A percentile compares a stretch with the other conserved stretches of the same genome.
Conservation (phyloP, 441 rosid species). For the Aquilaria agallochum region DNA sequence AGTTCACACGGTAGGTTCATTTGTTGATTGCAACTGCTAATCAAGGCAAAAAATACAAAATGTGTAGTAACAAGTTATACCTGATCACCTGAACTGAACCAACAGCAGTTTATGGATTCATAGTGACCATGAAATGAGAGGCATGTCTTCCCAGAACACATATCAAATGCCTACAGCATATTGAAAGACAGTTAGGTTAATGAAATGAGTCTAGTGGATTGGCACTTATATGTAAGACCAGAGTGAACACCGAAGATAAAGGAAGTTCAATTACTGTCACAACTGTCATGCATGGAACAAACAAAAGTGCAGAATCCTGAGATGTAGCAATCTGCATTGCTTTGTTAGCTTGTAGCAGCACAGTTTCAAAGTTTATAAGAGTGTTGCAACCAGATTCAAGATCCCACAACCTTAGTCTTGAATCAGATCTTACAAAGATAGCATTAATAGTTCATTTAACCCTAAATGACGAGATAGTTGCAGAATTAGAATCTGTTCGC, state of each 20-base stretch:
- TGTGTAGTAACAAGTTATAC: conserved; percentile 26
- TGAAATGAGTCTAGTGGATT: neutral
- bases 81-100: conserved; percentile 83
- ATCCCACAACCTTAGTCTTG: conserved; percentile 93
- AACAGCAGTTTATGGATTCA: conserved; percentile 73
- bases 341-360: conserved; percentile 72
- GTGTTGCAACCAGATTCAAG: conserved; percentile 87
- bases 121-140: conserved; percentile 71
- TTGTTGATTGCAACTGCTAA: neutral
- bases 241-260: conserved; percentile 4
- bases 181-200: conserved; percentile 7
- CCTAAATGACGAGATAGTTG: too few species aligned
- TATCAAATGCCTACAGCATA: conserved; percentile 60
- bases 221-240: neutral
- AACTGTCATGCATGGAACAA: conserved; percentile 83
- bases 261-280: conserved; percentile 51
- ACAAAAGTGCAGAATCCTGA: conserved; percentile 63
- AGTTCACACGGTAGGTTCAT: too few species aligned
- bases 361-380: conserved; percentile 86
- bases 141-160: conserved; percentile 71
- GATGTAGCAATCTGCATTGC: conserved; percentile 63
- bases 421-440: conserved; percentile 69
- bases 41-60: conserved; percentile 1
- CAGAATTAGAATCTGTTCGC: too few species aligned
- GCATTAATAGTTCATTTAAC: too few species aligned